These are phyloP conservation scores for Pyrenochaeta sp. DNA, from an alignment of 2,329 filamentous ascomycete genomes.

Conservation along the genomic window DNA sequence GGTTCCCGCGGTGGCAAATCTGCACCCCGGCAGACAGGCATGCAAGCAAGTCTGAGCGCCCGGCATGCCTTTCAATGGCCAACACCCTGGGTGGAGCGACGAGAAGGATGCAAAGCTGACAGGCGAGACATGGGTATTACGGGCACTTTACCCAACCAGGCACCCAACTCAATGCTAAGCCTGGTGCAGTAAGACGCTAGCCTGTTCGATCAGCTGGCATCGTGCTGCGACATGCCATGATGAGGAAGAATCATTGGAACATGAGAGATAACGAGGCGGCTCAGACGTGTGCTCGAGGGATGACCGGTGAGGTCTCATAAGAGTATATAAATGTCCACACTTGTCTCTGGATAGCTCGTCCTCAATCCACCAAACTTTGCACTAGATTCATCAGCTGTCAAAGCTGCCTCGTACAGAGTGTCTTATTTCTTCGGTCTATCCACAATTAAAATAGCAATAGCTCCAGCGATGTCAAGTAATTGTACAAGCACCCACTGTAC, in stretches of 20 bases:
- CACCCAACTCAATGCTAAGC: background rate
- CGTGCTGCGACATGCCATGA: background rate
- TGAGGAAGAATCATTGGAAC: background rate
- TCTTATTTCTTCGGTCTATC: too few relatives aligned
- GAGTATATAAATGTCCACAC: background rate
- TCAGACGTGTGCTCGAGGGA: background rate
- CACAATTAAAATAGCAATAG: background rate
- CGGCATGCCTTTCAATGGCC: too few relatives aligned
- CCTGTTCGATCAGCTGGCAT: background rate
- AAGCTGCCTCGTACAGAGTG: too few relatives aligned
- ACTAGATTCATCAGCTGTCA: too few relatives aligned
- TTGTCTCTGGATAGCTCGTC: background rate
- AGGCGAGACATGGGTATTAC: background rate
- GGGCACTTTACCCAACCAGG: background rate
- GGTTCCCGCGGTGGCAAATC: too few relatives aligned
- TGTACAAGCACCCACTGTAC: background rate
- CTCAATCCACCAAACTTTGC: background rate
- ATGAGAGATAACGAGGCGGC: background rate
- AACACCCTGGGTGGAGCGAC: too few relatives aligned
- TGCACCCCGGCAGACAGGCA: too few relatives aligned
- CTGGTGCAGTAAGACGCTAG: conserved; percentile 5
- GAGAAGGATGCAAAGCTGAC: background rate
- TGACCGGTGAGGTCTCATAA: background rate
- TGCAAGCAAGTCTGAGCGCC: too few relatives aligned
- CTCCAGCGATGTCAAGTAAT: background rate